Conservation (phyloP, 2,329 filamentous ascomycete species). For the Sarocladium strictum region DNA sequence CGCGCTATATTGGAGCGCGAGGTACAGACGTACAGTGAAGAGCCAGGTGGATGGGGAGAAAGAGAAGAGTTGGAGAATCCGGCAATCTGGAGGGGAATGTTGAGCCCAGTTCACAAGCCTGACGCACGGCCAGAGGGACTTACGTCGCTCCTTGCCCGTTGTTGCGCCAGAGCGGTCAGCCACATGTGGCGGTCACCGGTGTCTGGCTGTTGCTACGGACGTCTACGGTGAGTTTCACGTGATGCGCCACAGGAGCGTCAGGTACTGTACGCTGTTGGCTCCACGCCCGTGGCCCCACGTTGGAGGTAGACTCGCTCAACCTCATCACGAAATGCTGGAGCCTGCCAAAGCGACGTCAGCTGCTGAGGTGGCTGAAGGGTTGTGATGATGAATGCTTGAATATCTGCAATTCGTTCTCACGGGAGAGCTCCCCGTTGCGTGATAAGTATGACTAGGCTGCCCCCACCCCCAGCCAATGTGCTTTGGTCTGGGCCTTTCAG, state of each 20-base stretch:
- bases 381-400: neutral
- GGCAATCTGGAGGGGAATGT: slow-evolving; percentile 8
- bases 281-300: no score
- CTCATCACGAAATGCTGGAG: neutral
- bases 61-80: neutral
- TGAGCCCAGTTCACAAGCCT: slow-evolving; percentile 8
- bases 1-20: neutral
- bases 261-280: no score
- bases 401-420: neutral
- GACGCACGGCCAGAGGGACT: slow-evolving; percentile 7
- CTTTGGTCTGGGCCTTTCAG: no score
- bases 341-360: slow-evolving; percentile 1
- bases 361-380: neutral
- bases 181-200: slow-evolving; percentile 10
- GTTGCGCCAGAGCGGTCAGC: slow-evolving; percentile 5
- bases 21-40: neutral
- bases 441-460: no score
- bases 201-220: neutral
- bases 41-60: neutral
- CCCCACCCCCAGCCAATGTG: no score
- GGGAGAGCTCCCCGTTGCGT: neutral
- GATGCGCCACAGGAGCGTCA: neutral
- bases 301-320: neutral
- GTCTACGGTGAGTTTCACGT: neutral
- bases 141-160: slow-evolving; percentile 8